Base-by-base conservation (phyloP, 139 green algal species). In the Picochlorum costavermella region DNA sequence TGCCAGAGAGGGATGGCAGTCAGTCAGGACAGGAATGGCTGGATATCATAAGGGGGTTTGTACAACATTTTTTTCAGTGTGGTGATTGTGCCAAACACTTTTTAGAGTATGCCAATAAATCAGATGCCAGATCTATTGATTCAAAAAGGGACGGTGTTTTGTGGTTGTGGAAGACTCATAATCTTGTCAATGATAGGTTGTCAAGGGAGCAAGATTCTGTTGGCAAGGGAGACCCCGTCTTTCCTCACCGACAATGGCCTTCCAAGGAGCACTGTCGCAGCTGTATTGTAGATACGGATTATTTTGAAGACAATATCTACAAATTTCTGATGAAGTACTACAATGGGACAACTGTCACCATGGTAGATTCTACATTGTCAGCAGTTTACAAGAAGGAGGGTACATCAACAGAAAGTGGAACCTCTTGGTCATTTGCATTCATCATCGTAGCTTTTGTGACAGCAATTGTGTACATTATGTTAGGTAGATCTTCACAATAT, bases 161-260 rank as follows among this genome's bases (percentile, higher is more conserved):
- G 20, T 95, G 87, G 87, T 58, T 90, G 36, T 95, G 87, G 87
- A 49, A 55, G 4, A 74, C 74, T 3, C 87, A 95, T 76, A 95
- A 95, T 69, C 65, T 61, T 58, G 81, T 83, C 50, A 69, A 71
- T 6, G 6, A 37, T 10, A n/a, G 43, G 28, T 53, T 64, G n/a
- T 17, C 13, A 60, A 50, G 61, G 10, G 28, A 58, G 5, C 12
- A 56, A 13, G 29, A 58, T 11, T 17, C 12, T 33, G 10, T n/a
- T 4, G 10, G 43, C 25, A 79, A 63, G 2, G 83, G 71, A 5
- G 87, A 95, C 65, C 75, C 80, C 23, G 56, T 53, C 2, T 88
- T 75, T 61, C 86, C 80, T 36, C 89, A 95, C 67, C 13, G 71
- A 28, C 73, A 79, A 60, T 91, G 81, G 81, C 83, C 82, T 10